Percentiles rank a stretch among this genome's conserved stretches.
phyloP scores from a whole-genome alignment of 202 grass and related monocot genomes.

The Cymbopogon flexuosus region DNA sequence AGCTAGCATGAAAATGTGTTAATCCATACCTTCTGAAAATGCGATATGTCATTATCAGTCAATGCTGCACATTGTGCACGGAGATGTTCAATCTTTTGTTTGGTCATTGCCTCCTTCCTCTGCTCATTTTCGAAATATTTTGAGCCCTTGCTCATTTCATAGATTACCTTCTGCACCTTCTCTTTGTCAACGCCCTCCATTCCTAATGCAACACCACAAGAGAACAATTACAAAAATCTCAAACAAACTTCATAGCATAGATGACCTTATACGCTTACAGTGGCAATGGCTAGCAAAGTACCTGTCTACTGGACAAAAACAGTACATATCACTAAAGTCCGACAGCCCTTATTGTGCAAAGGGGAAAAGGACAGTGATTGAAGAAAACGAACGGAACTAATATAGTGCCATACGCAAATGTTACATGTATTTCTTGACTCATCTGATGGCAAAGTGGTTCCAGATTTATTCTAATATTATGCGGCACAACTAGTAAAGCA shows the following conservation, averaged over 20 bases:
- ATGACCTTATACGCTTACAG: not conserved
- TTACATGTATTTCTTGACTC: not conserved
- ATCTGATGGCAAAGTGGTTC: not conserved
- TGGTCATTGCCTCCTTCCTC: slow-evolving; percentile 67
- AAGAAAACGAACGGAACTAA: not conserved
- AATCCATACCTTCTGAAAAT: slow-evolving; percentile 66
- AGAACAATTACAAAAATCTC: too few species aligned
- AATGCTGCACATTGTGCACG: slow-evolving; percentile 45
- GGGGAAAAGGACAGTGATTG: not conserved
- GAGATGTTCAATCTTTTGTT: slow-evolving; percentile 77
- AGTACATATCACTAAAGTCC: not conserved
- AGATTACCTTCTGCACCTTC: slow-evolving; percentile 83
- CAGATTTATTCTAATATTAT: not conserved
- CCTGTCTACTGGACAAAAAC: not conserved
- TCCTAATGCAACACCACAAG: slow-evolving; percentile 40
- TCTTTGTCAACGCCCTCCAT: slow-evolving; percentile 96
- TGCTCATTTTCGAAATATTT: slow-evolving; percentile 96
- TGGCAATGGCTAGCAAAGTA: not conserved
- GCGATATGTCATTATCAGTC: slow-evolving; percentile 63
- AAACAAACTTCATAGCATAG: not conserved
- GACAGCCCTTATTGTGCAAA: not conserved
- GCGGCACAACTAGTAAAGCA: not conserved
- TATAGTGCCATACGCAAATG: not conserved
- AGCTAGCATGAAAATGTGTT: not conserved
- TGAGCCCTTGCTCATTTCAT: slow-evolving; percentile 89